Evolutionary conservation across 495 filamentous ascomycete genomes (phyloP).

Genomic region (Cetradonia linearis): DNA sequence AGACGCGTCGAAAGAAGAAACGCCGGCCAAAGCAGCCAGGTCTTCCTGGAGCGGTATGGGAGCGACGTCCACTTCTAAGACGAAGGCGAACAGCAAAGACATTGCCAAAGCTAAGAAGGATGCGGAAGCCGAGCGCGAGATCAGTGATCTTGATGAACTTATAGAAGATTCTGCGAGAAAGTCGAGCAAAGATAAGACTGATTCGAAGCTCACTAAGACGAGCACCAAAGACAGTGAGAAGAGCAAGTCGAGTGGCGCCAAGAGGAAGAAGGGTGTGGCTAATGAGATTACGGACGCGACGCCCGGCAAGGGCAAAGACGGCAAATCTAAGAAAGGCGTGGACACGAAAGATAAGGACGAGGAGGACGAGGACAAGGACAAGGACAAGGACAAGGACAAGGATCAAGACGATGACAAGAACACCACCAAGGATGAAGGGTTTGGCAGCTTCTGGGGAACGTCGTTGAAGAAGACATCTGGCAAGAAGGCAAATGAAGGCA

Average conservation of each 20-base stretch:
- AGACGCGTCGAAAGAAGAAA: constrained; percentile 26
- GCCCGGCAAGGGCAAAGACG: constrained; percentile 12
- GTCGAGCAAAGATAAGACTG: constrained; percentile 17
- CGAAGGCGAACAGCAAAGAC: constrained; percentile 34
- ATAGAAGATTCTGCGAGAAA: constrained; percentile 23
- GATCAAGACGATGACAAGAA: constrained; percentile 9
- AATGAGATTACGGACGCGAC: constrained; percentile 20
- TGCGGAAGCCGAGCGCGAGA: constrained; percentile 25
- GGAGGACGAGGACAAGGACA: too few relatives aligned
- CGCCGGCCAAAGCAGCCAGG: constrained; percentile 31
- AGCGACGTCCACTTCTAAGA: constrained; percentile 29
- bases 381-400: constrained; percentile 16
- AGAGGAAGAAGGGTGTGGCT: constrained; percentile 22
- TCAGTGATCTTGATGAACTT: constrained; percentile 15
- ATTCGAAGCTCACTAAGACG: constrained; percentile 22
- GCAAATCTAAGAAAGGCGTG: constrained; percentile 15
- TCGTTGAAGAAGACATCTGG: constrained; percentile 46
- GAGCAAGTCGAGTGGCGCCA: constrained; percentile 21
- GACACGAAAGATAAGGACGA: constrained; percentile 25
- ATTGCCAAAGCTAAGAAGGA: constrained; percentile 30
- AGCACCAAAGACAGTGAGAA: constrained; percentile 25
- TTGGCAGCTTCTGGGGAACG: constrained; percentile 28
- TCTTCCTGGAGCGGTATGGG: constrained; percentile 41
- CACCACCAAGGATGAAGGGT: constrained; percentile 13
- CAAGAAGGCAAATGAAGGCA: constrained; percentile 47